These are phyloP conservation scores for Aureobasidium sp. DNA, from an alignment of 2,329 filamentous ascomycete genomes.

Conservation along the genomic window DNA sequence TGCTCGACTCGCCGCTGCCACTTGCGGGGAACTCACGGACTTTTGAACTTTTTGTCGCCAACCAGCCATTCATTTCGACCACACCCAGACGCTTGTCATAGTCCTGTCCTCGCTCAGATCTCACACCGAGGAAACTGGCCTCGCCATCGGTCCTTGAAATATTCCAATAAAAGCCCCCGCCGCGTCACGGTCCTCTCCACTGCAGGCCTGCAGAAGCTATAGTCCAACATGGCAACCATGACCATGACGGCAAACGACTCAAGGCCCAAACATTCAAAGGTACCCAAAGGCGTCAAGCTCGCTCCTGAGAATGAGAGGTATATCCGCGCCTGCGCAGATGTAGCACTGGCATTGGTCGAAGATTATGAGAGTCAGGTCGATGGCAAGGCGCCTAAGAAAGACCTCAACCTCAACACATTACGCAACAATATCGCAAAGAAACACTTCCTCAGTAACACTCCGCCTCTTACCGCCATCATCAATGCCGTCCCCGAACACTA, in stretches of 20 bases:
- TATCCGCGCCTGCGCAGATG: conserved; percentile 89
- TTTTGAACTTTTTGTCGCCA: conserved; percentile 5
- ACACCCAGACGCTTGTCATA: background rate
- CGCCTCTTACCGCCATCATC: conserved; percentile 92
- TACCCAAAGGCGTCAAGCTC: conserved; percentile 66
- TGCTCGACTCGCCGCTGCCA: background rate
- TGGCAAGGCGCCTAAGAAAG: conserved; percentile 64
- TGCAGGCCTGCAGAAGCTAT: background rate
- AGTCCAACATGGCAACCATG: conserved; percentile 51
- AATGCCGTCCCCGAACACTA: conserved; percentile 98
- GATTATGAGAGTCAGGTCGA: conserved; percentile 81
- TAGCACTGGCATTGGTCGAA: conserved; percentile 87
- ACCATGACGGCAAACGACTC: conserved; percentile 53
- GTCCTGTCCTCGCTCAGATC: background rate
- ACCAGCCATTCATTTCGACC: background rate
- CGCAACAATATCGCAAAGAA: conserved; percentile 87
- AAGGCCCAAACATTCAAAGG: conserved; percentile 41
- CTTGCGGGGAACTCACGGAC: background rate
- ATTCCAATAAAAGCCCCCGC: background rate
- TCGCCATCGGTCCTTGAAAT: no score
- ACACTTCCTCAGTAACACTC: conserved; percentile 79
- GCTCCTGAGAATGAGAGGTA: conserved; percentile 92
- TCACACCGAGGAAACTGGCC: background rate
- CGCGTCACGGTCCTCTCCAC: background rate
- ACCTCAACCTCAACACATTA: conserved; percentile 87